Evolutionary conservation across 208 protist species (phyloP).

Genomic region (Histomonas meleagridis): DNA sequence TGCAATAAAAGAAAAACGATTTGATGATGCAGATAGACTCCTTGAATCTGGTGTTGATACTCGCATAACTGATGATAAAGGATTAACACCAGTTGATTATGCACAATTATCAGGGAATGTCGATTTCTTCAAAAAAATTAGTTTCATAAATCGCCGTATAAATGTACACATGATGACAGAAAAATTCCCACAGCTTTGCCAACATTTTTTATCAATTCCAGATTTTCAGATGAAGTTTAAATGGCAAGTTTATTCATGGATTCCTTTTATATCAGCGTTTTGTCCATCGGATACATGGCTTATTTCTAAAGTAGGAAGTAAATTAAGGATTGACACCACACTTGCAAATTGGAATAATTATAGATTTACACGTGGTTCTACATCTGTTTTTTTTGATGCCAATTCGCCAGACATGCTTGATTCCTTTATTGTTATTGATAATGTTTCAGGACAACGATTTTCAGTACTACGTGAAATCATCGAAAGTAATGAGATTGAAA

Average conservation of each 20-base stretch:
- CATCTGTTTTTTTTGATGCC: not conserved
- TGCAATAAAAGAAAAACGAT: not conserved
- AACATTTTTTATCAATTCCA: not conserved
- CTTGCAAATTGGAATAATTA: not conserved
- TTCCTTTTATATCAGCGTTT: not conserved
- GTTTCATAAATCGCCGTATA: not conserved
- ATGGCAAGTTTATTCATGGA: constrained; percentile 23
- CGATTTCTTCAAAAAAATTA: not conserved
- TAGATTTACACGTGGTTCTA: not conserved
- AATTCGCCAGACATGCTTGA: not conserved
- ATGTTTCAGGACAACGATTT: not conserved
- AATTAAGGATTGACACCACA: not conserved
- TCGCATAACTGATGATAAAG: not conserved
- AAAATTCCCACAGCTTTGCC: not conserved
- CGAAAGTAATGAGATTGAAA: not conserved
- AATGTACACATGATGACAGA: not conserved
- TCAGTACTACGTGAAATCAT: not conserved
- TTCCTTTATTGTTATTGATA: constrained; percentile 10
- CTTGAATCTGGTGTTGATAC: not conserved
- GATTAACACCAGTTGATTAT: not conserved
- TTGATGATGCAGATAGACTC: not conserved
- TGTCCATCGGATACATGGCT: constrained; percentile 22
- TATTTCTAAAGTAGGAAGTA: constrained; percentile 22
- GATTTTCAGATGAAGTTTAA: constrained; percentile 17
- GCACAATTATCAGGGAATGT: not conserved